Conservation (phyloP, 192 early-diverging fungal genomes). For the Lunasporangiospora selenospora region DNA sequence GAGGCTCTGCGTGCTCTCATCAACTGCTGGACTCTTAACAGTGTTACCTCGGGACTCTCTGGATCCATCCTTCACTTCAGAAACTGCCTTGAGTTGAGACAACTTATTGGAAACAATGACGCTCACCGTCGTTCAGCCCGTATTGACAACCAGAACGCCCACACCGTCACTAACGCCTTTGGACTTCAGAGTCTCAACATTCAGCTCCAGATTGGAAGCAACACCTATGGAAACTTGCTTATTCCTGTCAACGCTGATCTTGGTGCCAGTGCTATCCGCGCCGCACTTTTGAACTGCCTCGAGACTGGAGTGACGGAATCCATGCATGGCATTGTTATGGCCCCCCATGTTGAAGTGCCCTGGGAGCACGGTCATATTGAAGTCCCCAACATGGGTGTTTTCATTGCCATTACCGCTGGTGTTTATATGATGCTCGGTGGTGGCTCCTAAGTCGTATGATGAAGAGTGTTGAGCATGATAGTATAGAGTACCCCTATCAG, state of each 20-base stretch:
- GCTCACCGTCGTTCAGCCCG: not conserved
- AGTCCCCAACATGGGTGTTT: not conserved
- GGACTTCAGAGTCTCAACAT: not conserved
- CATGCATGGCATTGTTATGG: not conserved
- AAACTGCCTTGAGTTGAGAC: not conserved
- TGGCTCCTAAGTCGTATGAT: too few relatives aligned
- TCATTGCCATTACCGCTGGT: not conserved
- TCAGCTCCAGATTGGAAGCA: not conserved
- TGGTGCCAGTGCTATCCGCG: not conserved
- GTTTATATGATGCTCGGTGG: too few relatives aligned
- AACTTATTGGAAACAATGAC: not conserved
- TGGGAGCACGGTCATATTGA: not conserved
- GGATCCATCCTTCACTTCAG: not conserved
- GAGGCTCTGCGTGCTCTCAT: conserved; percentile 1
- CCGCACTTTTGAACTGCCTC: conserved; percentile 5
- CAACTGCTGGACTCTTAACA: not conserved
- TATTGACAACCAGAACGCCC: not conserved
- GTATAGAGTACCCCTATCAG: too few relatives aligned
- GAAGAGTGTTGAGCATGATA: too few relatives aligned
- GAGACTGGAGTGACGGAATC: not conserved
- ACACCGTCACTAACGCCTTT: conserved; percentile 1
- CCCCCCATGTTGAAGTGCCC: not conserved
- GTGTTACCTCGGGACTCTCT: too few relatives aligned
- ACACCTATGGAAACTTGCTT: not conserved
- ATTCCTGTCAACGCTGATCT: not conserved